phyloP scores from a whole-genome alignment of 306 rosid species.

The Ceratonia siliqua region DNA sequence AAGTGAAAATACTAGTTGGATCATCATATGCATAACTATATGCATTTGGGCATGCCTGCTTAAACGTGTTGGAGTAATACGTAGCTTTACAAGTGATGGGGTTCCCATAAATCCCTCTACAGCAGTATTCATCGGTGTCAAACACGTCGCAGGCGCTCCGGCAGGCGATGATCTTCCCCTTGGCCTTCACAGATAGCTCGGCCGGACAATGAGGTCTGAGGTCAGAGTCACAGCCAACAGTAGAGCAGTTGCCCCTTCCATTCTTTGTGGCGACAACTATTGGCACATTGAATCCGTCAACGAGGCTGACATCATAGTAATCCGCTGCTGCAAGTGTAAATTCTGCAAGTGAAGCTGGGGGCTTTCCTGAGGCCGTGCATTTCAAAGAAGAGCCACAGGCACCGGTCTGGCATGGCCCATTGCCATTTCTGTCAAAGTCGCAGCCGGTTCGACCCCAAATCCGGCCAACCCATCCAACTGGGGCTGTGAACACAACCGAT shows the following conservation, averaged over 20 bases:
- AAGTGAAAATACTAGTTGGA: slow-evolving; percentile 75
- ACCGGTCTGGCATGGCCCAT: slow-evolving; percentile 68
- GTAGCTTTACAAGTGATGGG: slow-evolving; percentile 66
- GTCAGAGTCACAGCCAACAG: slow-evolving; percentile 73
- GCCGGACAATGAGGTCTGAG: slow-evolving; percentile 55
- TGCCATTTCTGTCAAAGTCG: slow-evolving; percentile 67
- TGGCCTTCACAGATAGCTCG: slow-evolving; percentile 51
- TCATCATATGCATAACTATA: slow-evolving; percentile 95
- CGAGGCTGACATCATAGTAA: slow-evolving; percentile 87
- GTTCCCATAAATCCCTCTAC: slow-evolving; percentile 74
- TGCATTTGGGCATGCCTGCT: slow-evolving; percentile 76
- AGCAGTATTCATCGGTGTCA: slow-evolving; percentile 79
- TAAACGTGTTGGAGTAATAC: slow-evolving; percentile 76
- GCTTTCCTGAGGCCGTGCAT: slow-evolving; percentile 62
- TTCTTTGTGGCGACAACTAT: slow-evolving; percentile 50
- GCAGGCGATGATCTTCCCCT: slow-evolving; percentile 67
- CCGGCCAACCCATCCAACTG: slow-evolving; percentile 76
- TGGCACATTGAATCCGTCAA: slow-evolving; percentile 87
- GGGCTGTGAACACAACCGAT: slow-evolving; percentile 59
- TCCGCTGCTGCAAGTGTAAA: slow-evolving; percentile 63
- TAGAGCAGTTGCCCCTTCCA: slow-evolving; percentile 72
- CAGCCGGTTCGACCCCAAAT: slow-evolving; percentile 95
- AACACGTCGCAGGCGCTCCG: slow-evolving; percentile 93
- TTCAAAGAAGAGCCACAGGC: slow-evolving; percentile 61
- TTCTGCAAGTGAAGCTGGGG: slow-evolving; percentile 86